Evolutionary conservation across 768 basidiomycete species (phyloP), one percentile per base, ranked within the genome.

Genomic region (Trichaptum fuscoviolaceum): DNA sequence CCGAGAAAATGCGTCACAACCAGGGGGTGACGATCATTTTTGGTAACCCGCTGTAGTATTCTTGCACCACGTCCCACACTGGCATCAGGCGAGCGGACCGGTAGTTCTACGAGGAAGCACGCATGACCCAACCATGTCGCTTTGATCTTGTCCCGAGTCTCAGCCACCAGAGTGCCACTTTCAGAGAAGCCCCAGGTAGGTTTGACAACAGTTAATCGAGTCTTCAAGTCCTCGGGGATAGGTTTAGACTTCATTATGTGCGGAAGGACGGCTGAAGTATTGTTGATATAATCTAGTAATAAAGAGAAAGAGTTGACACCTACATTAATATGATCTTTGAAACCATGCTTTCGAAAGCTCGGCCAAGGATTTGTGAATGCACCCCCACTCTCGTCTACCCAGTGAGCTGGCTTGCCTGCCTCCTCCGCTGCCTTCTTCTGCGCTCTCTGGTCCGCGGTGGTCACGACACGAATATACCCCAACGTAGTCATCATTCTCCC

Each of bases 91-190:
- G 23, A 35, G 7, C 70, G 69, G 0, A 72, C 72, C 0, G 80
- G 79, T 6, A 81, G 68, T 69, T 82, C 79, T 20, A 81, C 67
- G 6, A 80, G 67, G 70, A 75, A 79, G 65, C 77, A 78, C 6
- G 81, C 81, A 62, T 81, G 81, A 12, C 79, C 79, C 0, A 80
- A 69, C 77, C 78, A 80, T 0, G 79, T 80, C 23, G 78, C 75
- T 65, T 78, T 78, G 59, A 78, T 63, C 3, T 64, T 65, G 1
- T 68, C 68, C 2, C 58, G 62, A 1, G 66, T 57, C 20, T 52
- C 42, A 12, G 42, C 15, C 42, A 52, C 15, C 42, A 52, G 20
- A 0, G 59, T 24, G 5, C 66, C 69, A 12, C 23, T 34, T 58
- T 65, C 57, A n/a, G 23, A n/a, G 0, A 65, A 59, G 35, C 73